These are phyloP conservation scores for Aristolochia californica DNA, from an alignment of 164 flowering plant genomes.

Conservation along the genomic window DNA sequence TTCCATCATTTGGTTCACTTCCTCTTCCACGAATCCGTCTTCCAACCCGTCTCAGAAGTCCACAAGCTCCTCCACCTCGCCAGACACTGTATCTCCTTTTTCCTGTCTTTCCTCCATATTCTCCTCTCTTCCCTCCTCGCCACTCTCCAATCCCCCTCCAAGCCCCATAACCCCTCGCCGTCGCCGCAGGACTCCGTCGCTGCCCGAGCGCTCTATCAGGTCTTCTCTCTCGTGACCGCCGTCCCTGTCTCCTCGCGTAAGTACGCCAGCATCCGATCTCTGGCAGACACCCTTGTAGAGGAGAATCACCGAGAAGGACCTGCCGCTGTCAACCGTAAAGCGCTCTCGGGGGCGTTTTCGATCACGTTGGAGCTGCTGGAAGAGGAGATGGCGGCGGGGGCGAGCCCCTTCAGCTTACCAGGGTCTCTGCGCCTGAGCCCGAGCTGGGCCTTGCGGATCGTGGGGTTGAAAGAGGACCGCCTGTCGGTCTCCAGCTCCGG, in stretches of 20 bases:
- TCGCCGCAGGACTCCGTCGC: conserved; percentile 32
- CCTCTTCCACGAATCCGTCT: too few relatives aligned
- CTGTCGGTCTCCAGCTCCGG: conserved; percentile 19
- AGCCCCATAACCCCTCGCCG: background rate
- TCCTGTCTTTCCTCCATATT: conserved; percentile 31
- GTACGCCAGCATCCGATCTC: conserved; percentile 52
- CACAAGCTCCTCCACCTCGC: conserved; percentile 29
- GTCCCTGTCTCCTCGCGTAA: conserved; percentile 69
- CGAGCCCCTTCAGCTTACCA: too few relatives aligned
- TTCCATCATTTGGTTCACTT: too few relatives aligned
- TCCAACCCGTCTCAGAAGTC: conserved; percentile 1
- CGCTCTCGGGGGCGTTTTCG: conserved; percentile 46
- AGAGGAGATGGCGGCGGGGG: conserved; percentile 11
- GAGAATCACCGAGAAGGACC: conserved; percentile 42
- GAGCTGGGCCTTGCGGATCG: background rate
- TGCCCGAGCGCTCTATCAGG: conserved; percentile 62
- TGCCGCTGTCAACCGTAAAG: conserved; percentile 45
- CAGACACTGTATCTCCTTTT: conserved; percentile 19
- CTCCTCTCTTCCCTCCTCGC: conserved; percentile 27
- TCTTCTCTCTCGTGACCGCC: conserved; percentile 38
- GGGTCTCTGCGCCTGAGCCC: background rate
- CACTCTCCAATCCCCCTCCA: background rate
- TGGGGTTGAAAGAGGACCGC: conserved; percentile 7
- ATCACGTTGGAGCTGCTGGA: conserved; percentile 44
- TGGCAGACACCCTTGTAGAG: conserved; percentile 62